Evolutionary conservation across 164 flowering plant genomes (phyloP).

Genomic region (Warburgia ugandensis): DNA sequence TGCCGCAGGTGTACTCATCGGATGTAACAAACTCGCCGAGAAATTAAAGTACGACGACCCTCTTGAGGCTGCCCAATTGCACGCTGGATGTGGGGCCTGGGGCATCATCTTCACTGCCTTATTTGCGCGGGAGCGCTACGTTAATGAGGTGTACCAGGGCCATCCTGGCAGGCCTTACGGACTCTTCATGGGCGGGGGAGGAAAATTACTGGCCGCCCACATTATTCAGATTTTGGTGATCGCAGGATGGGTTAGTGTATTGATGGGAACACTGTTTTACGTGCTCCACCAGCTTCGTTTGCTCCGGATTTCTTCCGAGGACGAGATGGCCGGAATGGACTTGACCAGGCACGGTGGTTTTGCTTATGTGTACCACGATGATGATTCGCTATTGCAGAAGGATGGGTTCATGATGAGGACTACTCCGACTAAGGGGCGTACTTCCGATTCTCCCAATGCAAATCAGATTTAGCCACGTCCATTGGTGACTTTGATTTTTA

Average conservation of each 20-base stretch:
- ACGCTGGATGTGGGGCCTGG: constrained; percentile 89
- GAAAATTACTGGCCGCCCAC: constrained; percentile 56
- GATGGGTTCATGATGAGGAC: no score
- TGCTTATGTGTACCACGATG: constrained; percentile 53
- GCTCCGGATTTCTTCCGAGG: constrained; percentile 56
- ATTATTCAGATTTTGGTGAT: constrained; percentile 59
- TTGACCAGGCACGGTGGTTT: constrained; percentile 76
- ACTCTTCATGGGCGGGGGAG: constrained; percentile 77
- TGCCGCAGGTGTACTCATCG: constrained; percentile 47
- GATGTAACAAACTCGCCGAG: constrained; percentile 51
- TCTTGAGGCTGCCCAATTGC: constrained; percentile 70
- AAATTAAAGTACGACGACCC: constrained; percentile 58
- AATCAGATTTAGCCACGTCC: no score
- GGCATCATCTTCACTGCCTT: constrained; percentile 71
- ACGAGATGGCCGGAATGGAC: constrained; percentile 84
- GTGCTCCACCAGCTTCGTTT: constrained; percentile 37
- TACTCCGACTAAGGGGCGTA: no score
- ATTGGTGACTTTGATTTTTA: no score
- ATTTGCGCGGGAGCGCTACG: constrained; percentile 48
- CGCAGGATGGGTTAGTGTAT: constrained; percentile 61
- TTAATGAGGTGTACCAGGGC: constrained; percentile 43
- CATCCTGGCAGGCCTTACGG: constrained; percentile 47
- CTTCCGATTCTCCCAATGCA: no score
- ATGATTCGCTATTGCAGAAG: constrained; percentile 16
- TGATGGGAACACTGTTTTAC: constrained; percentile 68